A percentile compares a stretch with the other conserved stretches of the same genome.
Evolutionary conservation across 306 rosid species (phyloP).

Genomic region (Lotus japonicus): DNA sequence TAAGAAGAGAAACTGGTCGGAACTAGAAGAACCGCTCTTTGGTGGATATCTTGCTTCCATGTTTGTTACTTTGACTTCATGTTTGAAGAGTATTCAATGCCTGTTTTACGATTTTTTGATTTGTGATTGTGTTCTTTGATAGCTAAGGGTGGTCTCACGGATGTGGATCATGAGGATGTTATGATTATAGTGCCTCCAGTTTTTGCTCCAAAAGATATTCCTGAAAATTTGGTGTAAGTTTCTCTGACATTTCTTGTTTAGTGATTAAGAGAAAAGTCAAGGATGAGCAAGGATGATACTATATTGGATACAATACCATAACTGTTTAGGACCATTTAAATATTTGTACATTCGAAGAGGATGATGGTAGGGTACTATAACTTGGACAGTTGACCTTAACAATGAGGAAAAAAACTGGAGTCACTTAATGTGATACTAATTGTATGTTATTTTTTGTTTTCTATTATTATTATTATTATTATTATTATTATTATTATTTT

Average conservation of each 20-base stretch:
- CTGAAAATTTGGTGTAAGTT: constrained; percentile 77
- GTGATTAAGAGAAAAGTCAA: background rate
- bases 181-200: constrained; percentile 77
- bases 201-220: constrained; percentile 72
- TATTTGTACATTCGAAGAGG: background rate
- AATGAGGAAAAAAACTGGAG: background rate
- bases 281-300: background rate
- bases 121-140: constrained; percentile 13
- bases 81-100: background rate
- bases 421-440: background rate
- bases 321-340: background rate
- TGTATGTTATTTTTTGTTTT: background rate
- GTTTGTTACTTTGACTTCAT: constrained; percentile 6
- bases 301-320: background rate
- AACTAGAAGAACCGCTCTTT: constrained; percentile 45
- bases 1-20: constrained; percentile 61
- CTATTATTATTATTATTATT: background rate
- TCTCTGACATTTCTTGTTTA: constrained; percentile 11
- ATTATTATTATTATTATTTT: too few species aligned
- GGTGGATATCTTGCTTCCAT: constrained; percentile 42
- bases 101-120: background rate
- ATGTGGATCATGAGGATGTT: constrained; percentile 63
- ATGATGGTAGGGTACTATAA: constrained; percentile 1
- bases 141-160: constrained; percentile 57
- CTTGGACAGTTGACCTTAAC: background rate